phyloP scores from a whole-genome alignment of 208 protist species.

The Leishmania braziliensis region DNA sequence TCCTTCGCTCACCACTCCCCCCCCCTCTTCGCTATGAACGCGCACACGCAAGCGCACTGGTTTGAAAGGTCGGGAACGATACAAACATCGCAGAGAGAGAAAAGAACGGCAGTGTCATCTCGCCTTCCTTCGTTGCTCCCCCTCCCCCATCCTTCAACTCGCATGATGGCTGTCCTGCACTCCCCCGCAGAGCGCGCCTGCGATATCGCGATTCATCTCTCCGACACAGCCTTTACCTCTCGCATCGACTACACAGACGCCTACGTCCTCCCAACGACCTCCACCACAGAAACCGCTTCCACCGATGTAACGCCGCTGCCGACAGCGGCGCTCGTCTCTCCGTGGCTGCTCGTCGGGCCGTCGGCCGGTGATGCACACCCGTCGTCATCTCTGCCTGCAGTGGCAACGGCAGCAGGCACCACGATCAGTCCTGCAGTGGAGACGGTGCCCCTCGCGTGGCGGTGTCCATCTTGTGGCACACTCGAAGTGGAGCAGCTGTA shows the following conservation, averaged over 20 bases:
- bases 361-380: neutral
- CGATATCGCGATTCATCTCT: slow-evolving; percentile 26
- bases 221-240: slow-evolving; percentile 49
- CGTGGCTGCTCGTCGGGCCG: slow-evolving; percentile 34
- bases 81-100: neutral
- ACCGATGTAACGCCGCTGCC: slow-evolving; percentile 6
- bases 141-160: neutral
- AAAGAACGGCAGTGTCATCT: neutral
- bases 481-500: slow-evolving; percentile 44
- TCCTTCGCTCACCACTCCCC: neutral
- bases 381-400: neutral
- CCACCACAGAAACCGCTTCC: neutral
- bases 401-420: neutral
- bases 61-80: neutral
- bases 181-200: neutral
- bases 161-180: neutral
- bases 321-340: slow-evolving; percentile 29
- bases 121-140: neutral
- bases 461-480: slow-evolving; percentile 42
- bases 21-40: neutral
- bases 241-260: slow-evolving; percentile 40
- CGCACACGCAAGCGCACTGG: neutral
- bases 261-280: slow-evolving; percentile 46
- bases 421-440: slow-evolving; percentile 5
- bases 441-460: slow-evolving; percentile 46